A percentile compares a stretch with the other conserved stretches of the same genome.
Conservation (phyloP, 306 rosid genomes). For the Senna tora region DNA sequence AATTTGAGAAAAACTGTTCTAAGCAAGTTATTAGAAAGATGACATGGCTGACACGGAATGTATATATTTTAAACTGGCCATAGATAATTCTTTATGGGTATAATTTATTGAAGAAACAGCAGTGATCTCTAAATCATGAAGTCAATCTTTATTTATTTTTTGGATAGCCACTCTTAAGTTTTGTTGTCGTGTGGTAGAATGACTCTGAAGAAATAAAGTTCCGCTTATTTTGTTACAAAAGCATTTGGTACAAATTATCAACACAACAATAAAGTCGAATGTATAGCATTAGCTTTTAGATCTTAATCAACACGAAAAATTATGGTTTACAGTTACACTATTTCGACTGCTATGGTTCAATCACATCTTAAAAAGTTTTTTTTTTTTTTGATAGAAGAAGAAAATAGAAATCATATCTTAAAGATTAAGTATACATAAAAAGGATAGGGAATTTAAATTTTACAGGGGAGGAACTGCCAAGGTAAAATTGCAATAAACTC, state of each 20-base stretch:
- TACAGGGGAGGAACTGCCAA: constrained; percentile 11
- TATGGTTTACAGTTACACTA: neutral
- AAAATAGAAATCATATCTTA: too few relatives aligned
- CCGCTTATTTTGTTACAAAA: neutral
- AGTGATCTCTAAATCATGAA: neutral
- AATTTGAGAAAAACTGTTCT: constrained; percentile 60
- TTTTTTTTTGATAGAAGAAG: too few relatives aligned
- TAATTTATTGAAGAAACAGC: neutral
- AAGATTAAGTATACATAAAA: neutral
- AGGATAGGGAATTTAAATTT: neutral
- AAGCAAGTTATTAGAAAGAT: constrained; percentile 72
- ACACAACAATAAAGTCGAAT: too few relatives aligned
- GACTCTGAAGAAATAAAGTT: neutral
- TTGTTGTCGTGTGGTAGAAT: neutral
- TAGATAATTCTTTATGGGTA: constrained; percentile 1
- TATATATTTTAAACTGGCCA: neutral
- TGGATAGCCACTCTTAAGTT: too few relatives aligned
- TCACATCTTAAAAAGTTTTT: neutral
- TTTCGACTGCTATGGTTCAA: neutral
- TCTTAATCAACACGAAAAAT: neutral
- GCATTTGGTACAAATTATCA: neutral
- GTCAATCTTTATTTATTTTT: neutral
- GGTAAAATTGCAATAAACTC: neutral
- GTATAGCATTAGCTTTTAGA: neutral
- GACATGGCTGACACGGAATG: constrained; percentile 28